A percentile compares a stretch with the other conserved stretches of the same genome.
Conservation (phyloP, 345 rosid genomes). For the Syzygium oleosum region DNA sequence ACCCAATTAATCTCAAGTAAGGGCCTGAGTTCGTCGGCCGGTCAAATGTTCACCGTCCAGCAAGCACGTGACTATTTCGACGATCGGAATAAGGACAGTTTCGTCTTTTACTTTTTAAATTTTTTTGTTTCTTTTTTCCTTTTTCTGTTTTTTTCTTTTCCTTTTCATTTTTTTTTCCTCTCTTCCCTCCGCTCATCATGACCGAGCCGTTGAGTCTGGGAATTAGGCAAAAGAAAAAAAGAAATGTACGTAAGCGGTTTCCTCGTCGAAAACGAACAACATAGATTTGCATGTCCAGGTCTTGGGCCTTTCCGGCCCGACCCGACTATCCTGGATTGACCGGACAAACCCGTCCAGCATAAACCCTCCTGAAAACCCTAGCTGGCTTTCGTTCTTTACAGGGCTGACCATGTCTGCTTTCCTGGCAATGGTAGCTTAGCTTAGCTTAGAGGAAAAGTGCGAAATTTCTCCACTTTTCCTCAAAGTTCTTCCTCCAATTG, state of each 20-base stretch:
- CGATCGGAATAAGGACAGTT: too few relatives aligned
- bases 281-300: not conserved
- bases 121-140: too few relatives aligned
- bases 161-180: too few relatives aligned
- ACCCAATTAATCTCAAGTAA: too few relatives aligned
- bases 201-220: not conserved
- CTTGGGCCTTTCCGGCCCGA: not conserved
- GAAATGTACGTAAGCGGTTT: not conserved
- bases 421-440: not conserved
- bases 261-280: not conserved
- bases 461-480: not conserved
- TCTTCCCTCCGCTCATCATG: too few relatives aligned
- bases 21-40: too few relatives aligned
- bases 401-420: not conserved
- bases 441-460: not conserved
- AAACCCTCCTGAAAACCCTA: not conserved
- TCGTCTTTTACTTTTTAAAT: too few relatives aligned
- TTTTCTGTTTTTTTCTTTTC: too few relatives aligned
- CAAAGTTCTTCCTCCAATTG: not conserved
- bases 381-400: not conserved
- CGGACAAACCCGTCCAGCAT: not conserved
- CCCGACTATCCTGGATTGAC: not conserved
- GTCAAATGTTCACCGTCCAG: too few relatives aligned
- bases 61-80: too few relatives aligned
- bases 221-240: not conserved